A percentile compares a stretch with the other conserved stretches of the same genome.
Conservation (phyloP, 805 yeast genomes). For the Clavispora santaluciae region DNA sequence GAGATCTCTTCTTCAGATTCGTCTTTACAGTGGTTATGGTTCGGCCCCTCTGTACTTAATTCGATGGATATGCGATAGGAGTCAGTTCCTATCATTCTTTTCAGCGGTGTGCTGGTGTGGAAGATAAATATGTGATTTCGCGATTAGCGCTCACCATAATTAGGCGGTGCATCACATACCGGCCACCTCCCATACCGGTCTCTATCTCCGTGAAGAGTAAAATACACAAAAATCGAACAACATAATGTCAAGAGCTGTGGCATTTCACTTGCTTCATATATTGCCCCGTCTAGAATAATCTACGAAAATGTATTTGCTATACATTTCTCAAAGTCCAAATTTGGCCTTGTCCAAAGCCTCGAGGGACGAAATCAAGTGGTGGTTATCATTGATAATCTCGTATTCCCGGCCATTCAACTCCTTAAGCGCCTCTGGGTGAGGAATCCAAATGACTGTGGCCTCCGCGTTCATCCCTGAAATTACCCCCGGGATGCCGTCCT, state of each 20-base stretch:
- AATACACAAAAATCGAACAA: no score
- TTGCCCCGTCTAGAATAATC: no score
- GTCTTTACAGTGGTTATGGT: background rate
- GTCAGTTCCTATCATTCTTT: conserved; percentile 38
- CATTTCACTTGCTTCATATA: no score
- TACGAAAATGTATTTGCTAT: no score
- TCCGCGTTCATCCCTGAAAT: conserved; percentile 79
- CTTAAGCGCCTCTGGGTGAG: conserved; percentile 67
- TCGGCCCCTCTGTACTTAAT: conserved; percentile 7
- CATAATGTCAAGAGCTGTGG: no score
- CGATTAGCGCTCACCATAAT: no score
- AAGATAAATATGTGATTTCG: no score
- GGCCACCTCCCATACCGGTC: no score
- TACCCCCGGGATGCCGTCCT: conserved; percentile 94
- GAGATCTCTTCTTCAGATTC: background rate
- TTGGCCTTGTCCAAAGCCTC: conserved; percentile 13
- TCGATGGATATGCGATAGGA: conserved; percentile 34
- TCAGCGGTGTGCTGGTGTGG: background rate
- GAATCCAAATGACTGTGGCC: conserved; percentile 89
- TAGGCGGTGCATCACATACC: no score
- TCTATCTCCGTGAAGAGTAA: no score
- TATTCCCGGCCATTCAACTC: conserved; percentile 49
- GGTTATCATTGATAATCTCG: conserved; percentile 44
- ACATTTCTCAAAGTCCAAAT: conserved; percentile 13
- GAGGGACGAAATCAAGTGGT: conserved; percentile 37